Conservation (phyloP, 768 basidiomycete species). For the Lactarius indigo region DNA sequence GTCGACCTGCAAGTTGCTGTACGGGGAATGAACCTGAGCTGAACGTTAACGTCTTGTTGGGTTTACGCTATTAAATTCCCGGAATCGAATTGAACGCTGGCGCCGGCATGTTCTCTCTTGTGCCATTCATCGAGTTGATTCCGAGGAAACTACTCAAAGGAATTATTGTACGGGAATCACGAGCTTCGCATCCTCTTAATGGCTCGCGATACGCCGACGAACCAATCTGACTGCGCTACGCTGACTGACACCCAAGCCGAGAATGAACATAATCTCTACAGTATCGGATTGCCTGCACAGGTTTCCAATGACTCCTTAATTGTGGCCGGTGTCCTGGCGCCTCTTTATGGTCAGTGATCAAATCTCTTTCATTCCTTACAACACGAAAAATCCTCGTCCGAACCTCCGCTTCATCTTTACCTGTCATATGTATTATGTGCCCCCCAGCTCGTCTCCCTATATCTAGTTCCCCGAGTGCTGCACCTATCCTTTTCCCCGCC, state of each 20-base stretch:
- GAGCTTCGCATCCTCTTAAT: slow-evolving; percentile 16
- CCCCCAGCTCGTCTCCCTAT: slow-evolving; percentile 18
- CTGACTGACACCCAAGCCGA: slow-evolving; percentile 4
- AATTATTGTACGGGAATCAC: slow-evolving; percentile 19
- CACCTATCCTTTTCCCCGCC: slow-evolving; percentile 19
- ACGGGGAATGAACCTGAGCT: slow-evolving; percentile 19
- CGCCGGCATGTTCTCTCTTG: slow-evolving; percentile 25
- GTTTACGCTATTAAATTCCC: slow-evolving; percentile 25
- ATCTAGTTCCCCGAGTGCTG: slow-evolving; percentile 22
- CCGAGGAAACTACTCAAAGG: slow-evolving; percentile 20
- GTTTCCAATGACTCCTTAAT: slow-evolving; percentile 22
- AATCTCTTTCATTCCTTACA: slow-evolving; percentile 23
- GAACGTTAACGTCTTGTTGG: slow-evolving; percentile 17
- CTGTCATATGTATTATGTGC: slow-evolving; percentile 24
- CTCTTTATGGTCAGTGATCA: slow-evolving; percentile 21
- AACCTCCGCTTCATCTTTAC: slow-evolving; percentile 21
- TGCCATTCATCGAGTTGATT: slow-evolving; percentile 24
- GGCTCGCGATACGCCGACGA: slow-evolving; percentile 12
- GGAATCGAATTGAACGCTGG: slow-evolving; percentile 24
- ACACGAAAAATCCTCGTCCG: slow-evolving; percentile 19
- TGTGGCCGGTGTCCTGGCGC: slow-evolving; percentile 23
- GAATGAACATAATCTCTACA: slow-evolving; percentile 9
- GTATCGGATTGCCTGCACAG: slow-evolving; percentile 23
- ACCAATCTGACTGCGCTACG: not conserved
- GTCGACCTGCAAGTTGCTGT: slow-evolving; percentile 3